Conservation (phyloP, 1,284 basidiomycete genomes). For the Fistulinella cinereoalba region DNA sequence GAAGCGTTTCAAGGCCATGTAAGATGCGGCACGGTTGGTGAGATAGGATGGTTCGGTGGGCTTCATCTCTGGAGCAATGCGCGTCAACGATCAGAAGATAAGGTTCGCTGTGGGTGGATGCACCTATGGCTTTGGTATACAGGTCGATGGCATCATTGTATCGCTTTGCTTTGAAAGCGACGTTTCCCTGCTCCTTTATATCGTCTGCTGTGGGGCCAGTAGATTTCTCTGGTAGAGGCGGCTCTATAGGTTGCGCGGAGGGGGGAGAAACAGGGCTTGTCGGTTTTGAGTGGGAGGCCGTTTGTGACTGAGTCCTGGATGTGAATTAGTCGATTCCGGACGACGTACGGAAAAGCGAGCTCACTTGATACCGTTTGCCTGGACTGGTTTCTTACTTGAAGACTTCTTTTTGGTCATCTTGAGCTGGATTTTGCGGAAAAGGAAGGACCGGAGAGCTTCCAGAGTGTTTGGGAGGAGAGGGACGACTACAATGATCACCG, state of each 20-base stretch:
- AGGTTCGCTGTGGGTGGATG: constrained; percentile 2
- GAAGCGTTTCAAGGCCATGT: constrained; percentile 80
- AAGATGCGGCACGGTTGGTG: constrained; percentile 84
- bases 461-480: constrained; percentile 4
- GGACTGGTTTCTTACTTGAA: constrained; percentile 30
- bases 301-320: constrained; percentile 17
- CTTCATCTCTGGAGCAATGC: constrained; percentile 51
- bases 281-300: constrained; percentile 9
- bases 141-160: constrained; percentile 73
- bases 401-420: constrained; percentile 41
- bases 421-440: constrained; percentile 5
- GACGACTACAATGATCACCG: constrained; percentile 3
- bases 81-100: constrained; percentile 9
- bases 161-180: constrained; percentile 63
- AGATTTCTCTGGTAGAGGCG: constrained; percentile 17
- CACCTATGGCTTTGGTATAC: constrained; percentile 77
- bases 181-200: constrained; percentile 72
- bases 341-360: constrained; percentile 7
- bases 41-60: constrained; percentile 71
- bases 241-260: constrained; percentile 18
- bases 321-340: constrained; percentile 6
- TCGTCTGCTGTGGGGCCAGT: constrained; percentile 48
- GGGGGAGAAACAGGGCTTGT: constrained; percentile 22
- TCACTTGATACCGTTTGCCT: constrained; percentile 27
- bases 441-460: constrained; percentile 8